Base-by-base conservation (phyloP, 2,329 filamentous ascomycete species). In the Didymella pinodella region DNA sequence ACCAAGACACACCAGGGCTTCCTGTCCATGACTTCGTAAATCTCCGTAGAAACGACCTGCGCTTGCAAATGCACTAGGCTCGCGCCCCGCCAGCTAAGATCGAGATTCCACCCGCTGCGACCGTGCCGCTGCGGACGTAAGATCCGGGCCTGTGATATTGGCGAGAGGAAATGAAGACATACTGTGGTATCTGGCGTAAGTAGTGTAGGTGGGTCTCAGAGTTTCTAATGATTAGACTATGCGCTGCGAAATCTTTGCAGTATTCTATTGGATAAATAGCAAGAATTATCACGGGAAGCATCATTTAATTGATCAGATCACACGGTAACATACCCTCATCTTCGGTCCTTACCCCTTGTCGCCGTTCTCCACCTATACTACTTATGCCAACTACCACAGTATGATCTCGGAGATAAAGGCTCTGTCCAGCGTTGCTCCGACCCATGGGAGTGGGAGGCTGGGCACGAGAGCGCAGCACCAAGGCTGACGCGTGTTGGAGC, bases 61-160 rank as follows among this genome's bases (percentile, higher is more conserved):
- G 25, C 36, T 22, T 48, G 51, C 28, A 43, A 26, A 41, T 43
- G 52, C 52, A 54, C 52, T 54, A 54, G 45, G 44, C 32, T 48
- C 52, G 28, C 28, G 52, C 52, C 52, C 44, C 52, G 36, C 45
- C 45, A 32, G 14, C 52, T 48, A 54, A 26, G 45, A 54, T 54
- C 52, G 52, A 54, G 45, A 54, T 43, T 54, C 43, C 7, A 28
- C 26, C 34, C 44, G 44, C 28, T 34, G 18, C 18, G 4, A 48
- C 36, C 28, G 14, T n/a, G 34, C 28, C 7, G 36, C 44, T n/a
- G 20, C 52, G 44, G 52, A 48, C 12, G 28, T 20, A 8, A 10
- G 47, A 14, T 28, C 52, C 29, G 52, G 36, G 38, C 51, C 26
- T 41, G 32, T 48, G 51, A 54, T 26, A 7, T 26, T 18, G 22